Percentiles rank a stretch among this genome's conserved stretches.
Evolutionary conservation across 768 basidiomycete species (phyloP).

Genomic region (Gyrodon lividus): DNA sequence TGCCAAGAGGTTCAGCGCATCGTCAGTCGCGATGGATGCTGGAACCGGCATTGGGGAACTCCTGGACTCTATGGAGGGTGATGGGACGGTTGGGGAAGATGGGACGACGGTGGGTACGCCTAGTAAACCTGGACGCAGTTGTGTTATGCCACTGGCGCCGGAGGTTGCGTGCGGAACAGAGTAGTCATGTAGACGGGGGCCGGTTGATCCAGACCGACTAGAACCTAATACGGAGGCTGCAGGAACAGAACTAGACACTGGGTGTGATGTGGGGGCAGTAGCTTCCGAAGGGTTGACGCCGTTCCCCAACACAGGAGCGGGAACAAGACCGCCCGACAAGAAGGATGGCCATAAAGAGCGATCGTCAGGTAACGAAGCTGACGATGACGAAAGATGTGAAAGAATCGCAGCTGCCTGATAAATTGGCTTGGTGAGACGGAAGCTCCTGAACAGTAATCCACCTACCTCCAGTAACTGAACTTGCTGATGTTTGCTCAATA

Average conservation of each 20-base stretch:
- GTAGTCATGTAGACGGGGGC: constrained; percentile 69
- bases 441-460: neutral
- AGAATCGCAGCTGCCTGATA: constrained; percentile 89
- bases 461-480: constrained; percentile 90
- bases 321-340: constrained; percentile 68
- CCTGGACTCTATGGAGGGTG: neutral
- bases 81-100: neutral
- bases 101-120: constrained; percentile 33
- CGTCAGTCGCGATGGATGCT: constrained; percentile 24
- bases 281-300: constrained; percentile 16
- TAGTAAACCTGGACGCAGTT: constrained; percentile 58
- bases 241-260: constrained; percentile 56
- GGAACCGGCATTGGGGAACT: constrained; percentile 37
- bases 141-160: constrained; percentile 45
- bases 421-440: constrained; percentile 8
- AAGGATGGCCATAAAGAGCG: constrained; percentile 90
- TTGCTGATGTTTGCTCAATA: constrained; percentile 94
- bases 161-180: constrained; percentile 40
- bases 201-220: constrained; percentile 34
- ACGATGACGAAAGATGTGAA: constrained; percentile 72
- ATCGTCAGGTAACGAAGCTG: constrained; percentile 84
- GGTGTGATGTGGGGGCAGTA: constrained; percentile 15
- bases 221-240: constrained; percentile 27
- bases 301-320: constrained; percentile 40
- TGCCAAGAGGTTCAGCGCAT: constrained; percentile 28